Evolutionary conservation across 2,329 filamentous ascomycete genomes (phyloP), one percentile per base, ranked within the genome.

Genomic region (Aspergillus sp.): DNA sequence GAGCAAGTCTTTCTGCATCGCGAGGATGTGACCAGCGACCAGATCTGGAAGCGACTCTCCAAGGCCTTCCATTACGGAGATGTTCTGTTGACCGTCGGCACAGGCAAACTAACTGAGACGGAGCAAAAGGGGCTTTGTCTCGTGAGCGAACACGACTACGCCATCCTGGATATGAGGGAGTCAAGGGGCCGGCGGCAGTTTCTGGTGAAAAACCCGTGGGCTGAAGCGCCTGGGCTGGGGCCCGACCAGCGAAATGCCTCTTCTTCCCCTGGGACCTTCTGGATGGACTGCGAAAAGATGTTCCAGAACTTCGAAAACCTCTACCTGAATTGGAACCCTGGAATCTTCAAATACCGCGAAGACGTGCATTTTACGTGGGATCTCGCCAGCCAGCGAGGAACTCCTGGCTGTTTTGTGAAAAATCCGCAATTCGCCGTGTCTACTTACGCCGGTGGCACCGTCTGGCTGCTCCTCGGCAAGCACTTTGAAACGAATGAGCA

Each of bases 301-400:
- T 74, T 85, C 22, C 86, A 94, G 49, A 80, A 94, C 52, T 98
- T 95, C 42, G 86, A 96, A 55, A 93, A 88, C 12, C 75, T 98
- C 45, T 98, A 96, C 57, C 69, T 98, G 34, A 98, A 96, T 60
- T 98, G 91, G 91, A 95, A 94, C 44, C 88, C 91, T 0, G 72
- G 74, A 1, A 67, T 94, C 1, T 98, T 98, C 60, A 67, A 67
- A 2, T 66, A 82, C 52, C 78, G 88, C 6, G 80, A 94, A 56
- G 88, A 98, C 48, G 77, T 88, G 35, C 91, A 98, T 59, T 93
- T 96, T 51, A 70, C 71, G 2, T 98, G 91, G 91, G 71, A 80
- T 37, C 55, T 80, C n/a, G 57, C 63, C n/a, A 52, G 44, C 24
- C 42, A 47, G 3, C 53, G 45, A 13, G 69, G 76, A 32, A 81